These are phyloP conservation scores for Solanum chmielewskii DNA, from an alignment of 257 asterid species.

Conservation along the genomic window DNA sequence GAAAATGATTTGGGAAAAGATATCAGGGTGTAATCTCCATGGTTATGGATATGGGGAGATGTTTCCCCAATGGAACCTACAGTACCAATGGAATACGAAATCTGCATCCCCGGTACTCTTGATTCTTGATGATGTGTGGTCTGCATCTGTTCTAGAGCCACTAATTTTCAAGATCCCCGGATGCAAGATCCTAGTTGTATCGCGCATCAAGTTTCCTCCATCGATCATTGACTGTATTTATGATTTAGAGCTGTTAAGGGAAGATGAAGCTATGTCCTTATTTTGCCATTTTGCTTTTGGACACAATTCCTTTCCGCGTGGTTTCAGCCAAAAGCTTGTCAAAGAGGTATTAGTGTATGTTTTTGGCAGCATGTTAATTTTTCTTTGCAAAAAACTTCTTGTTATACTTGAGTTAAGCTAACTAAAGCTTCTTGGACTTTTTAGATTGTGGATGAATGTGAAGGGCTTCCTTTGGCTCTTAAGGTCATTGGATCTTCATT, in stretches of 20 bases:
- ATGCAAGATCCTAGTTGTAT: slow-evolving; percentile 70
- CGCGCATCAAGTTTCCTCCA: slow-evolving; percentile 58
- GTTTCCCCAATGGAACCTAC: slow-evolving; percentile 24
- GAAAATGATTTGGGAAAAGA: slow-evolving; percentile 42
- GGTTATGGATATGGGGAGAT: slow-evolving; percentile 4
- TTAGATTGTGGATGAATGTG: slow-evolving; percentile 80
- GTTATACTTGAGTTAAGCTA: background rate
- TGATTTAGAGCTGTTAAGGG: slow-evolving; percentile 59
- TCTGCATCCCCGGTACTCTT: slow-evolving; percentile 26
- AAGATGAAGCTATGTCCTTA: slow-evolving; percentile 64
- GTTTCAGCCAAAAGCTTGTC: slow-evolving; percentile 37
- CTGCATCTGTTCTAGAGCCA: slow-evolving; percentile 57
- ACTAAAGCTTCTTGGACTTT: background rate
- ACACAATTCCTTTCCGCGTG: slow-evolving; percentile 41
- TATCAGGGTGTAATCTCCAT: slow-evolving; percentile 31
- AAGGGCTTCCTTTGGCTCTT: slow-evolving; percentile 82
- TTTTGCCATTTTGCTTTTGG: slow-evolving; percentile 85
- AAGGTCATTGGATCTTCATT: slow-evolving; percentile 87
- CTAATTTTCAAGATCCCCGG: slow-evolving; percentile 49
- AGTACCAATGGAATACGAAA: slow-evolving; percentile 13
- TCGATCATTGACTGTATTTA: slow-evolving; percentile 46
- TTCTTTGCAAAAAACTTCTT: background rate
- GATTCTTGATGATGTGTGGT: slow-evolving; percentile 89
- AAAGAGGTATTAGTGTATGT: slow-evolving; percentile 35
- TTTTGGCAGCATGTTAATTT: background rate